Evolutionary conservation across 139 green algal genomes (phyloP).

Genomic region (Diplosphaera chodatii): DNA sequence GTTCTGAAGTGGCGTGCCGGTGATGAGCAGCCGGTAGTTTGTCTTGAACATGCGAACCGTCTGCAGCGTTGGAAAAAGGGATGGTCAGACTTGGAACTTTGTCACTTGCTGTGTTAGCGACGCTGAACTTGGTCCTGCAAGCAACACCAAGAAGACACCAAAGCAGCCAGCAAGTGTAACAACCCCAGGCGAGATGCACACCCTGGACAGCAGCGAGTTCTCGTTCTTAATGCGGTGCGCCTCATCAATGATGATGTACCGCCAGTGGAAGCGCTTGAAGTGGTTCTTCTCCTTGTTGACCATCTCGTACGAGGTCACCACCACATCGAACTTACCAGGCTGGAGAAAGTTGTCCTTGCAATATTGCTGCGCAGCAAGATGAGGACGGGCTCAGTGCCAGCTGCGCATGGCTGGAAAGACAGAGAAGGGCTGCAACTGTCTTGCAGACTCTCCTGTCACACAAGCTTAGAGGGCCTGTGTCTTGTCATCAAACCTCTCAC

Average conservation of each 20-base stretch:
- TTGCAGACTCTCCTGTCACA: no score
- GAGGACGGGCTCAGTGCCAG: no score
- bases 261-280: constrained; percentile 92
- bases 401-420: no score
- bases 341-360: constrained; percentile 58
- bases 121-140: no score
- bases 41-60: constrained; percentile 80
- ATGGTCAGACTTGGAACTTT: no score
- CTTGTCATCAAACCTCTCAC: no score
- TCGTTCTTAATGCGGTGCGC: constrained; percentile 99
- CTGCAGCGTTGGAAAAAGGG: no score
- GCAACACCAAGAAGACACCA: no score
- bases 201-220: constrained; percentile 86
- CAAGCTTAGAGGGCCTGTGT: no score
- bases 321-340: constrained; percentile 88
- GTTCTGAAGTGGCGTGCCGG: constrained; percentile 95
- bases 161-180: no score
- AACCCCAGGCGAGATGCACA: constrained; percentile 6
- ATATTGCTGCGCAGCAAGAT: constrained; percentile 34
- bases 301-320: constrained; percentile 98
- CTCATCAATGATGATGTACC: constrained; percentile 99
- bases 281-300: constrained; percentile 98
- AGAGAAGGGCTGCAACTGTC: no score
- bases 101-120: no score
- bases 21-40: constrained; percentile 98